These are phyloP conservation scores for Lasiodiplodia sp. DNA, from an alignment of 2,329 filamentous ascomycete species.

Conservation along the genomic window DNA sequence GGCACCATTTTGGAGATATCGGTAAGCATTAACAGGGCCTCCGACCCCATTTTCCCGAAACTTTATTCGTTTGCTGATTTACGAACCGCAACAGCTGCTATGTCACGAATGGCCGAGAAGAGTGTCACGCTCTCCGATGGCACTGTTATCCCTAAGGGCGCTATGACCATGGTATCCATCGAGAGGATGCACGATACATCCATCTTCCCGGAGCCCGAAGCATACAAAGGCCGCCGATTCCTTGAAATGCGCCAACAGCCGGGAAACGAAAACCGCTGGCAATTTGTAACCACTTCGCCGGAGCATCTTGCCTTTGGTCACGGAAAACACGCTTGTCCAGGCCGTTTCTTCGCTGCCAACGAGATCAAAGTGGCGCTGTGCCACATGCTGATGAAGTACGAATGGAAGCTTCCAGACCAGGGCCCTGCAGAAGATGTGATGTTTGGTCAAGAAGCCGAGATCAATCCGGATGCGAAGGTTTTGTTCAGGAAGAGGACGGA, in stretches of 20 bases:
- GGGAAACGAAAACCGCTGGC: slow-evolving; percentile 24
- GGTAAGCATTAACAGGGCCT: slow-evolving; percentile 6
- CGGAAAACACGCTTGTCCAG: slow-evolving; percentile 21
- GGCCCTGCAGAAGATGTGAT: too few species aligned
- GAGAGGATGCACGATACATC: slow-evolving; percentile 26
- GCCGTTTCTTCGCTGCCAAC: slow-evolving; percentile 33
- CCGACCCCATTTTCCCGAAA: too few species aligned
- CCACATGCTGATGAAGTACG: slow-evolving; percentile 32
- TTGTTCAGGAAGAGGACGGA: too few species aligned
- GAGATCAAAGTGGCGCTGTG: slow-evolving; percentile 32
- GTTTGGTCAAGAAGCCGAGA: too few species aligned
- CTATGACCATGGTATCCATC: slow-evolving; percentile 30
- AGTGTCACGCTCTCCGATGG: slow-evolving; percentile 37
- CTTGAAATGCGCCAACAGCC: slow-evolving; percentile 30
- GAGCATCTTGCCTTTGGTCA: slow-evolving; percentile 32
- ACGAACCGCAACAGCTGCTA: slow-evolving; percentile 23
- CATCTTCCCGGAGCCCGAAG: slow-evolving; percentile 28
- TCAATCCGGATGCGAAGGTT: too few species aligned
- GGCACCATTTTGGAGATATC: background rate
- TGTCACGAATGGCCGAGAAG: slow-evolving; percentile 26
- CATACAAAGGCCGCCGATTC: slow-evolving; percentile 30
- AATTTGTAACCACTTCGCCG: slow-evolving; percentile 33
- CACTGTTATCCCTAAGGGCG: slow-evolving; percentile 36
- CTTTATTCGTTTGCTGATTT: background rate
- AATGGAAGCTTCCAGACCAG: slow-evolving; percentile 33